Base-by-base conservation (phyloP, 2,329 filamentous ascomycete genomes). In the Fusarium liriodendri region DNA sequence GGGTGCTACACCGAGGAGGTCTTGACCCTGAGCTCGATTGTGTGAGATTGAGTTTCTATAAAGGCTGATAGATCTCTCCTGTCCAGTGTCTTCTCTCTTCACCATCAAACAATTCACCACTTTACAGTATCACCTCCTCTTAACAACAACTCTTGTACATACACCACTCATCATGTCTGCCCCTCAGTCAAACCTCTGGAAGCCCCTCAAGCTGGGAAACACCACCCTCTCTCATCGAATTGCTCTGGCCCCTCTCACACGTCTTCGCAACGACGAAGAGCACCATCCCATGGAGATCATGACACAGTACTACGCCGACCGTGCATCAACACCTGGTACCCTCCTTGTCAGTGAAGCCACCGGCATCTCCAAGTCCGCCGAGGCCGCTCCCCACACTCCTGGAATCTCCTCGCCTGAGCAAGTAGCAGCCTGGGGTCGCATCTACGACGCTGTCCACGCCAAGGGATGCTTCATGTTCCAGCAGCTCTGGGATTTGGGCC, bases 401-500 rank as follows among this genome's bases (percentile, higher is more conserved):
- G 90, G 89, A 2, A 89, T 93, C 76, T 91, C 85, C 77, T 87
- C 79, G 22, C 80, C 85, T 0, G 85, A 84, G n/a, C 90, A 92
- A 68, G 84, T 92, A 47, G 84, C 84, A 2, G 87, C 84, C 0
- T 94, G 91, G 92, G 89, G 87, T 70, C 81, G 85, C 16, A 83
- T 93, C 47, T 90, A 88, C 3, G 86, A 90, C 29, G 88, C 87
- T 1, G 90, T 94, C 0, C 92, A 94, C 78, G 84, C 84, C 25
- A 91, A 91, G 75, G 88, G 88, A 6, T 87, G 85, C 20, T 89
- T 85, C 75, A 90, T 93, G 69, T 93, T 87, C 81, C 82, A 87
- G 32, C 92, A 94, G 78, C 83, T 94, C 0, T 93, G 91, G 90
- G 87, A 88, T 2, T 82, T 90, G 0, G 91, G 92, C 9, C 87